phyloP scores from a whole-genome alignment of 1,284 basidiomycete species.

The Cryptococcus hybrid region DNA sequence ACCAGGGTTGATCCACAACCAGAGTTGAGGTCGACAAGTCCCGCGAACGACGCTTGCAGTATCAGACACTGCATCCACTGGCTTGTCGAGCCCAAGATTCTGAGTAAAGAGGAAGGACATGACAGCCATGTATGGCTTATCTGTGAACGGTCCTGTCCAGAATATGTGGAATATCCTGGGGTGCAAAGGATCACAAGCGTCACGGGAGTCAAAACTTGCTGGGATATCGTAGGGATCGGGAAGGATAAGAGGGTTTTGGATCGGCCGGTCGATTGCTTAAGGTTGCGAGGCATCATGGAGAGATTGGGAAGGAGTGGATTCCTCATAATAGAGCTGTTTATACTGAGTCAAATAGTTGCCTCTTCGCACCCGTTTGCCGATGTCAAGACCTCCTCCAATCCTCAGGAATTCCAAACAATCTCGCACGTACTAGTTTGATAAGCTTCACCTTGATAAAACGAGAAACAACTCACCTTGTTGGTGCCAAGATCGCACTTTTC shows the following conservation, averaged over 20 bases:
- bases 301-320: conserved; percentile 31
- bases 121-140: conserved; percentile 76
- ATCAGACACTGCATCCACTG: conserved; percentile 14
- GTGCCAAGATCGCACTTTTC: conserved; percentile 82
- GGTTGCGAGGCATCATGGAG: conserved; percentile 25
- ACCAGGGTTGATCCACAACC: conserved; percentile 85
- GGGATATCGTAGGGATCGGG: conserved; percentile 28
- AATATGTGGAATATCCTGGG: conserved; percentile 80
- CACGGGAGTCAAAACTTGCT: conserved; percentile 40
- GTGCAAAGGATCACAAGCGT: conserved; percentile 65
- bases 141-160: conserved; percentile 79
- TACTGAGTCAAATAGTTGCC: conserved; percentile 60
- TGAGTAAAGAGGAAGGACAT: conserved; percentile 78
- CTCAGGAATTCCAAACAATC: conserved; percentile 73
- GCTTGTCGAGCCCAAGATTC: conserved; percentile 66
- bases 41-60: conserved; percentile 22
- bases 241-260: conserved; percentile 39
- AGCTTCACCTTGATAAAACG: neutral
- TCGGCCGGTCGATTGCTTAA: conserved; percentile 18
- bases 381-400: conserved; percentile 64
- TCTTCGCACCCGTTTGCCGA: conserved; percentile 59
- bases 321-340: conserved; percentile 65
- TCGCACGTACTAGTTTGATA: conserved; percentile 61
- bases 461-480: conserved; percentile 61
- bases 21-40: conserved; percentile 71